Evolutionary conservation across 306 rosid genomes (phyloP).

Genomic region (Amphicarpaea edgeworthii): DNA sequence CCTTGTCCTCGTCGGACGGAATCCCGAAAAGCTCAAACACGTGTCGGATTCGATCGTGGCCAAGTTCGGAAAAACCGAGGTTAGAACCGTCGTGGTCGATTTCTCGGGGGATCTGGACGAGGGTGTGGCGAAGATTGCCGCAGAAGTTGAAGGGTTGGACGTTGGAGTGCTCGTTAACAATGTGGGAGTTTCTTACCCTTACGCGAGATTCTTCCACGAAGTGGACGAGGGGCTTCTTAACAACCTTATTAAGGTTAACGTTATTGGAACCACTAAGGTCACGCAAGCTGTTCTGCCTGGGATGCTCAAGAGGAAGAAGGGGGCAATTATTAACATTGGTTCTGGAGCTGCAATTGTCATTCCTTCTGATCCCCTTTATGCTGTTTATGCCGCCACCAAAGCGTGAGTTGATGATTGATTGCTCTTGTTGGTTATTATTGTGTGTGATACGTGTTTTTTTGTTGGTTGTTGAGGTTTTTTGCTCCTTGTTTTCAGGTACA

Average conservation of each 20-base stretch:
- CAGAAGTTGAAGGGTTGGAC: slow-evolving; percentile 76
- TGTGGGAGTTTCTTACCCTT: slow-evolving; percentile 91
- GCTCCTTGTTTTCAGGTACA: slow-evolving; percentile 65
- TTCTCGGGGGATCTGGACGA: slow-evolving; percentile 80
- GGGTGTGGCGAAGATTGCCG: slow-evolving; percentile 63
- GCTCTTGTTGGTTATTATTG: neutral
- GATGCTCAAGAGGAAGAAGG: slow-evolving; percentile 86
- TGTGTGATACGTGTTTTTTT: neutral
- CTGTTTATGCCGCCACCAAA: slow-evolving; percentile 96
- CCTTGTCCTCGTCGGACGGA: slow-evolving; percentile 82
- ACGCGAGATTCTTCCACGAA: slow-evolving; percentile 89
- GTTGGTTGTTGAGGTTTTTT: slow-evolving; percentile 12
- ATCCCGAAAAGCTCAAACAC: slow-evolving; percentile 75
- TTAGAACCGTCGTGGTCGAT: slow-evolving; percentile 77
- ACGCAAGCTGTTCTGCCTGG: slow-evolving; percentile 88
- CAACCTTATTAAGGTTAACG: slow-evolving; percentile 80
- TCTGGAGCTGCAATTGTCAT: slow-evolving; percentile 92
- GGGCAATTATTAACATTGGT: slow-evolving; percentile 94
- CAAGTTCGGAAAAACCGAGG: slow-evolving; percentile 61
- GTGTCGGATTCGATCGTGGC: slow-evolving; percentile 72
- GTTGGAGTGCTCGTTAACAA: slow-evolving; percentile 85
- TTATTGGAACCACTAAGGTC: slow-evolving; percentile 88
- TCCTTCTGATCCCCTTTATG: slow-evolving; percentile 95
- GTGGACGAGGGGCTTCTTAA: slow-evolving; percentile 79
- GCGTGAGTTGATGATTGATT: slow-evolving; percentile 61